phyloP scores from a whole-genome alignment of 106 monocot genomes.

The Hemerocallis citrina region DNA sequence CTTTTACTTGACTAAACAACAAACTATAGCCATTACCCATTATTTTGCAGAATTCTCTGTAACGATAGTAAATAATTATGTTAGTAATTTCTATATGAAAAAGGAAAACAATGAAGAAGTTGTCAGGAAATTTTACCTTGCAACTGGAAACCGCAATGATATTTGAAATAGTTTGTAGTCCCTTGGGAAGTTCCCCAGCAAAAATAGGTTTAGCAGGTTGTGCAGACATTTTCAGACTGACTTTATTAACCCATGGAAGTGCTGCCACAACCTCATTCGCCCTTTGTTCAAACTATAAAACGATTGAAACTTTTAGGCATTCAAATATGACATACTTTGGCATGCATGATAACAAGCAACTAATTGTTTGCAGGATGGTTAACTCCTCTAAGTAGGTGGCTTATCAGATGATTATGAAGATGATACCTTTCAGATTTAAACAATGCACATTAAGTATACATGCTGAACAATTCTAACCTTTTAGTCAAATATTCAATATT shows the following conservation, averaged over 20 bases:
- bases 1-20: too few relatives aligned
- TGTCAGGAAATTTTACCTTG: conserved; percentile 42
- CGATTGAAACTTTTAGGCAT: conserved; percentile 12
- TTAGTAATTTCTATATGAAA: neutral
- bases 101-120: neutral
- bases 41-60: neutral
- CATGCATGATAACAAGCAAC: neutral
- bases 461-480: too few relatives aligned
- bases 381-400: neutral
- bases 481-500: too few relatives aligned
- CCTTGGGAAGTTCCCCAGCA: conserved; percentile 79
- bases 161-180: conserved; percentile 77
- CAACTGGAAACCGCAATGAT: conserved; percentile 98
- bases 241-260: conserved; percentile 87
- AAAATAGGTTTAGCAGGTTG: conserved; percentile 79
- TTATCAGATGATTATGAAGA: too few relatives aligned
- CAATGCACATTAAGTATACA: too few relatives aligned
- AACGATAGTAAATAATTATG: neutral
- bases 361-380: neutral
- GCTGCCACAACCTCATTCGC: conserved; percentile 90
- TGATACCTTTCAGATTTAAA: too few relatives aligned
- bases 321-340: neutral
- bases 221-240: conserved; percentile 90
- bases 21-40: too few relatives aligned
- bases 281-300: conserved; percentile 74